These are phyloP conservation scores for Boletellus dicymbophilus DNA, from an alignment of 1,284 basidiomycete species.

Conservation along the genomic window DNA sequence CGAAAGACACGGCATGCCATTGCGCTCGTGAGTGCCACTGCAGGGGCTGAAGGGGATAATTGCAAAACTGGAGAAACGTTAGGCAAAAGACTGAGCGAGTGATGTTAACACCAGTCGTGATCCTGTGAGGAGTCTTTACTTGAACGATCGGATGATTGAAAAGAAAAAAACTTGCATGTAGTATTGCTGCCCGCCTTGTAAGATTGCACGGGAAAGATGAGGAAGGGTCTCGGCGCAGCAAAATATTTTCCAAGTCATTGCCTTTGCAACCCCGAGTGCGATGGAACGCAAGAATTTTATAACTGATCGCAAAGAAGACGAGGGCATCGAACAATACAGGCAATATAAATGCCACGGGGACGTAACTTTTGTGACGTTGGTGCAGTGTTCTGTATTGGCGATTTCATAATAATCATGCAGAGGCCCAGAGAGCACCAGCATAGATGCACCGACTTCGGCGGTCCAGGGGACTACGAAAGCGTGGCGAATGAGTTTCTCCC, in stretches of 20 bases:
- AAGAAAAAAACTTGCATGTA: slow-evolving; percentile 22
- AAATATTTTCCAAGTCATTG: slow-evolving; percentile 10
- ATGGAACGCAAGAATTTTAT: slow-evolving; percentile 20
- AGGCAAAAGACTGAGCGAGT: slow-evolving; percentile 4
- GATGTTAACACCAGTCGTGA: slow-evolving; percentile 25
- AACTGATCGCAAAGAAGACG: slow-evolving; percentile 31
- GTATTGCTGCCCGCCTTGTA: slow-evolving; percentile 33
- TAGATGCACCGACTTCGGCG: slow-evolving; percentile 19
- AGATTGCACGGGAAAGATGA: slow-evolving; percentile 26
- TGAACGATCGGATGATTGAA: background rate
- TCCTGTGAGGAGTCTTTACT: slow-evolving; percentile 9
- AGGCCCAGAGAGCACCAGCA: slow-evolving; percentile 14
- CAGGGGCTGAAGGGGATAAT: slow-evolving; percentile 18
- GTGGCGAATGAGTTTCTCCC: slow-evolving; percentile 14
- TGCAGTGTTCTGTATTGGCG: slow-evolving; percentile 25
- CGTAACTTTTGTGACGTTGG: slow-evolving; percentile 16
- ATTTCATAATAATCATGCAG: slow-evolving; percentile 22
- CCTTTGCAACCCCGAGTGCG: background rate
- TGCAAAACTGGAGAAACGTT: slow-evolving; percentile 17
- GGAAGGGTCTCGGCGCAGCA: slow-evolving; percentile 19
- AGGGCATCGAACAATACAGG: slow-evolving; percentile 26
- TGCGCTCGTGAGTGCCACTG: slow-evolving; percentile 28
- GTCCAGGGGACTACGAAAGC: slow-evolving; percentile 31
- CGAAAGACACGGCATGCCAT: slow-evolving; percentile 37
- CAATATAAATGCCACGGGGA: slow-evolving; percentile 21